Conservation (phyloP, 1,139 yeast species). For the Zhuliangozyma blackwelliae region DNA sequence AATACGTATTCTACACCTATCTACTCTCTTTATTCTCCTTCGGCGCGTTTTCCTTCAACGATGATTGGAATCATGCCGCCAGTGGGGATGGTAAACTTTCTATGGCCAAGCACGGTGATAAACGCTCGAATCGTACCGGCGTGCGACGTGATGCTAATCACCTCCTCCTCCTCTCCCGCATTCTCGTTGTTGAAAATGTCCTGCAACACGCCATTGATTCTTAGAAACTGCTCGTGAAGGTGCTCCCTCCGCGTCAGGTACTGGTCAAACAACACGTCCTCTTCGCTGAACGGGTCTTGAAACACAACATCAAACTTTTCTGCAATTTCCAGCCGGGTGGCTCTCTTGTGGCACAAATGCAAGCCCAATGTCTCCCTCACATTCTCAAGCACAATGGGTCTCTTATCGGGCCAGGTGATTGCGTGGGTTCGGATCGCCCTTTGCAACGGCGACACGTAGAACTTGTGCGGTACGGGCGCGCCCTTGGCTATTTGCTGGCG, state of each 20-base stretch:
- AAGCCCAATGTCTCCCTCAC: slow-evolving; percentile 66
- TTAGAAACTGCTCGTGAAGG: slow-evolving; percentile 44
- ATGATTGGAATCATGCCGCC: slow-evolving; percentile 68
- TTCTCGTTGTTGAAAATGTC: slow-evolving; percentile 41
- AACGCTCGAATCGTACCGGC: slow-evolving; percentile 62
- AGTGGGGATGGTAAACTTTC: slow-evolving; percentile 53
- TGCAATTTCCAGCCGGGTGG: slow-evolving; percentile 26
- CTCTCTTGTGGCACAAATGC: slow-evolving; percentile 64
- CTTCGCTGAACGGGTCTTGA: slow-evolving; percentile 45
- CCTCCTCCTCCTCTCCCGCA: slow-evolving; percentile 24
- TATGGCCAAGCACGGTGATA: slow-evolving; percentile 53
- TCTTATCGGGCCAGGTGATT: slow-evolving; percentile 50
- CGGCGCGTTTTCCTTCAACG: slow-evolving; percentile 29
- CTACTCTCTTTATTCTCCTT: no score
- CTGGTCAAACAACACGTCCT: slow-evolving; percentile 41
- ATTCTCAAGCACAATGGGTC: slow-evolving; percentile 47
- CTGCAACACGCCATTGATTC: slow-evolving; percentile 50
- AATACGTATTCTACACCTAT: no score
- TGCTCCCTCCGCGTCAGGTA: slow-evolving; percentile 34
- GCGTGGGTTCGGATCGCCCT: slow-evolving; percentile 57
- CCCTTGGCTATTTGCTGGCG: slow-evolving; percentile 38
- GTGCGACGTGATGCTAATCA: slow-evolving; percentile 55
- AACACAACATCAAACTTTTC: slow-evolving; percentile 29
- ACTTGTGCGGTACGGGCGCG: slow-evolving; percentile 51
- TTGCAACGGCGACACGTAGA: slow-evolving; percentile 62